Percentiles rank a stretch among this genome's conserved stretches.
These are phyloP conservation scores for Lachancea fermentati DNA, from an alignment of 805 yeast species.

Conservation along the genomic window DNA sequence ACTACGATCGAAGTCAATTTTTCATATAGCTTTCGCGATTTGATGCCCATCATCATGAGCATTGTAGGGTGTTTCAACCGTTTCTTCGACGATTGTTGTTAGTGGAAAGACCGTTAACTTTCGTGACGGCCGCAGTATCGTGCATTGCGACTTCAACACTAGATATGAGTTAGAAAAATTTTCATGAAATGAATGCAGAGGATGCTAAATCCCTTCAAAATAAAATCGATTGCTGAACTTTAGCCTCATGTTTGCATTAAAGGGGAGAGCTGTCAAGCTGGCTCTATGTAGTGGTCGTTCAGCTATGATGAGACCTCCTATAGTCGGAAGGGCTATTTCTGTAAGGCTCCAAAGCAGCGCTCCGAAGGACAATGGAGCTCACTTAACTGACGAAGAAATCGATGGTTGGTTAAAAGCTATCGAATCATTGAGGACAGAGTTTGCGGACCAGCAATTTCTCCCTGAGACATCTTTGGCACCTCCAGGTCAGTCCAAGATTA, in stretches of 20 bases:
- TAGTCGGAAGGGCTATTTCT: not conserved
- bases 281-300: not conserved
- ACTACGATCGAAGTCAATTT: slow-evolving; percentile 14
- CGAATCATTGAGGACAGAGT: slow-evolving; percentile 34
- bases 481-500: slow-evolving; percentile 34
- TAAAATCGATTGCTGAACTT: not conserved
- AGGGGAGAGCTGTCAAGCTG: not conserved
- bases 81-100: not conserved
- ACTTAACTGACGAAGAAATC: slow-evolving; percentile 33
- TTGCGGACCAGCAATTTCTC: slow-evolving; percentile 33
- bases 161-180: too few species aligned
- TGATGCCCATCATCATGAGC: slow-evolving; percentile 25
- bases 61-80: not conserved
- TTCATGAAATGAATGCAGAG: not conserved
- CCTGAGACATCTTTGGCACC: slow-evolving; percentile 40
- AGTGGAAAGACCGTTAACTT: not conserved
- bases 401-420: slow-evolving; percentile 40
- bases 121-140: not conserved
- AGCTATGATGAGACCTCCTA: not conserved
- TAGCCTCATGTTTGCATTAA: not conserved
- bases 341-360: slow-evolving; percentile 5
- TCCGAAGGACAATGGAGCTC: slow-evolving; percentile 7
- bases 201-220: too few species aligned
- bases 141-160: not conserved
- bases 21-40: slow-evolving; percentile 15